Evolutionary conservation across 179 eudicot genomes (phyloP).

Genomic region (Carnegiea gigantea): DNA sequence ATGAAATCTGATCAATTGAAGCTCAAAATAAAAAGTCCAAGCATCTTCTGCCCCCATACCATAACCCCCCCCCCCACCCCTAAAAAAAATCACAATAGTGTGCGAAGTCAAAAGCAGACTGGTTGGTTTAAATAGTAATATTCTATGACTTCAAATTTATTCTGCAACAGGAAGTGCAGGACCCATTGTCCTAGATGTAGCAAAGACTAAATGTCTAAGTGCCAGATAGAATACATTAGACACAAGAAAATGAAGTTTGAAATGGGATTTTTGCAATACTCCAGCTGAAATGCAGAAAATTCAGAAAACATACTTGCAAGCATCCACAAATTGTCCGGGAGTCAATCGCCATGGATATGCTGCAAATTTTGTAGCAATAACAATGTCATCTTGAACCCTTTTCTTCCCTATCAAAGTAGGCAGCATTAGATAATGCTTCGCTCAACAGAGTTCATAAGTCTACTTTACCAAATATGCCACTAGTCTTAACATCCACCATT

Average conservation of each 20-base stretch:
- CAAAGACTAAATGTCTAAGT: not conserved
- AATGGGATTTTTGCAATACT: not conserved
- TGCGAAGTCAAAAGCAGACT: not conserved
- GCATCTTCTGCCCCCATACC: no score
- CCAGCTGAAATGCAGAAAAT: not conserved
- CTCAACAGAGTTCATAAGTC: not conserved
- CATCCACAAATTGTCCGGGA: conserved; percentile 86
- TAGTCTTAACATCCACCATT: not conserved
- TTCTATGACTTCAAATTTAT: not conserved
- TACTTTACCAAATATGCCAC: not conserved
- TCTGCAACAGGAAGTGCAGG: not conserved
- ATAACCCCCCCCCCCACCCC: not conserved
- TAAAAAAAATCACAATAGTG: not conserved
- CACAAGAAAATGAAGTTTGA: not conserved
- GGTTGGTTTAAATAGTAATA: not conserved
- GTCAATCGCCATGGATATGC: conserved; percentile 99
- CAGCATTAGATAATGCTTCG: not conserved
- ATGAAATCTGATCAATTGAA: conserved; percentile 19
- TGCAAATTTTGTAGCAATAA: conserved; percentile 95
- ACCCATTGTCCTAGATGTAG: not conserved
- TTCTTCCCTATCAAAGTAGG: conserved; percentile 44
- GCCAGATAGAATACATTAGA: not conserved
- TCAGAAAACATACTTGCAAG: conserved; percentile 68
- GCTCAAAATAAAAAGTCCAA: not conserved
- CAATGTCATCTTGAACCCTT: conserved; percentile 47